These are phyloP conservation scores for Malassezia obtusa DNA, from an alignment of 1,284 basidiomycete species.

Conservation along the genomic window DNA sequence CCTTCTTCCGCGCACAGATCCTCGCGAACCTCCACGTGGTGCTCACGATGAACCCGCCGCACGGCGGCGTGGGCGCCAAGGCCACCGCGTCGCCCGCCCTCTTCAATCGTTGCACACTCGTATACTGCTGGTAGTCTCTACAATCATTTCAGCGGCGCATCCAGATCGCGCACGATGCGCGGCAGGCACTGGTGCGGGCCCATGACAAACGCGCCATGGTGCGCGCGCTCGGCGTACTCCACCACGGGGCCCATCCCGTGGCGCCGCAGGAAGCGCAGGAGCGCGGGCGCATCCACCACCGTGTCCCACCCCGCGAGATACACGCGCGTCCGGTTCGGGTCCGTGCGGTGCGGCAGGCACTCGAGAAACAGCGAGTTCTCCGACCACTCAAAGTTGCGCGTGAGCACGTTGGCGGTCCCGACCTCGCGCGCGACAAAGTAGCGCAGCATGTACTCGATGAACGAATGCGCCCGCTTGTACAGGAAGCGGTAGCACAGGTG, in stretches of 20 bases:
- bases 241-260: conserved; percentile 1
- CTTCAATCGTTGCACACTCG: conserved; percentile 35
- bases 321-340: conserved; percentile 4
- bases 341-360: conserved; percentile 13
- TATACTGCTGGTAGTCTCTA: conserved; percentile 30
- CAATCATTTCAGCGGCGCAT: neutral
- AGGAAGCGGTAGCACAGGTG: conserved; percentile 37
- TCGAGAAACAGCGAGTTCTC: conserved; percentile 38
- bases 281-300: conserved; percentile 8
- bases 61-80: conserved; percentile 83
- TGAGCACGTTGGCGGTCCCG: conserved; percentile 32
- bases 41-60: conserved; percentile 98
- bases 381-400: conserved; percentile 39
- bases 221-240: neutral
- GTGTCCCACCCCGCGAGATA: conserved; percentile 14
- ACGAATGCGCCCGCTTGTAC: conserved; percentile 29
- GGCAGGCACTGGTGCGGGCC: neutral
- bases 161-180: conserved; percentile 1
- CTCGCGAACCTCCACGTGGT: conserved; percentile 37
- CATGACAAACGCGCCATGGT: conserved; percentile 14
- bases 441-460: conserved; percentile 34
- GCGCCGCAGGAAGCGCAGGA: conserved; percentile 5
- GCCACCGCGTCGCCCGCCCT: conserved; percentile 79
- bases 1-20: conserved; percentile 36
- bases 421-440: conserved; percentile 39